Evolutionary conservation across 352 stramenopile genomes (phyloP), one percentile per base, ranked within the genome.

Genomic region (Globisporangium radiosum): DNA sequence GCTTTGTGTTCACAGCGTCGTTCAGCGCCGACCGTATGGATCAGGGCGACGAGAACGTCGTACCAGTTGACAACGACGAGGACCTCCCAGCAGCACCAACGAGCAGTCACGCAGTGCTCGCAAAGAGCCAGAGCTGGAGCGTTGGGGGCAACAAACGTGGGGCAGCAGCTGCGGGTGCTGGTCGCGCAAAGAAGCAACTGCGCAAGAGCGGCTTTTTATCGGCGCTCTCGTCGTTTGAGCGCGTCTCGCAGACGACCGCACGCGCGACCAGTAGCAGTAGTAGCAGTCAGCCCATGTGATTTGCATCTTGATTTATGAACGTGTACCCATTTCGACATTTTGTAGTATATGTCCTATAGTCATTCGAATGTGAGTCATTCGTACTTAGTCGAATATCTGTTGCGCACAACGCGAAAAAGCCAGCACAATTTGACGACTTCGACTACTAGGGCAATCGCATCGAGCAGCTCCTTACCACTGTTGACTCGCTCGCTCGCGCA

Each of bases 1-100:
- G 78, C 5, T 93, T 93, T 60, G 79, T 93, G 6, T 93, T 93
- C 62, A 90, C 81, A 2, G 81, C 81, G 0, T 85, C 81, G 0
- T 84, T 85, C 37, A 80, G 68, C 51, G 73, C 72, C 0, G 73
- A 87, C 52, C 73, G 73, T 19, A 51, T 56, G 11, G 60, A 81
- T 10, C 64, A 76, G 19, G 54, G 43, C n/a, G 68, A 84, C 14
- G 75, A 82, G 42, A 74, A 72, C 38, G 62, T 58, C 5, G 68
- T 59, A 38, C 64, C 68, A 9, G 62, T 57, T 10, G 54, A 69
- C 15, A 64, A 76, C 38, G 64, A 78, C 17, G 40, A 56, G 8
- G 39, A 65, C 45, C 38, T 52, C 4, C 17, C 47, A 17, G 43
- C 43, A 48, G 14, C 43, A 17, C 8, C 11, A 15, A 56, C 61